A percentile compares a stretch with the other conserved stretches of the same genome.
Conservation (phyloP, 2,329 filamentous ascomycete genomes). For the Chaetoscypha palmicola region DNA sequence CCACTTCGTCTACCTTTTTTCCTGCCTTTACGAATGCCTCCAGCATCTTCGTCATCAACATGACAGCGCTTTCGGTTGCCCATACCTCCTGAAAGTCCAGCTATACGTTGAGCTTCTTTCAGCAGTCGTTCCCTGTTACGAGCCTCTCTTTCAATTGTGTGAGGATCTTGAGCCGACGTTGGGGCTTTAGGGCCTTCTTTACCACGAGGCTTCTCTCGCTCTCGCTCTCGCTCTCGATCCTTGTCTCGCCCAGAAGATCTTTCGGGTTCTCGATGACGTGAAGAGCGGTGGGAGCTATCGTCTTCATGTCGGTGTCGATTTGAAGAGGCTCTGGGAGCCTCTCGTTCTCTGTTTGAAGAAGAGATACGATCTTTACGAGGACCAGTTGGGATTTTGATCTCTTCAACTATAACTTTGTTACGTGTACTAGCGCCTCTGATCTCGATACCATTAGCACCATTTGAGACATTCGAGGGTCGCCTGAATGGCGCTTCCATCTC, state of each 20-base stretch:
- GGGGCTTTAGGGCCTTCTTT: slow-evolving; percentile 32
- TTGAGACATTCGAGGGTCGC: slow-evolving; percentile 18
- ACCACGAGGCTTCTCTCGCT: slow-evolving; percentile 33
- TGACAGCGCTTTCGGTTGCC: slow-evolving; percentile 37
- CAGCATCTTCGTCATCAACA: slow-evolving; percentile 37
- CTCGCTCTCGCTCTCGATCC: slow-evolving; percentile 38
- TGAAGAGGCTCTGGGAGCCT: slow-evolving; percentile 30
- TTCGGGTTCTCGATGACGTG: slow-evolving; percentile 36
- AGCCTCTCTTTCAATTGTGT: slow-evolving; percentile 63
- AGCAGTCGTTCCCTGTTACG: slow-evolving; percentile 58
- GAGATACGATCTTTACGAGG: slow-evolving; percentile 23
- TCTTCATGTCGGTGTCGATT: slow-evolving; percentile 14
- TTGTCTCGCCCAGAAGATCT: slow-evolving; percentile 25
- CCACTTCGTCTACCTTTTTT: slow-evolving; percentile 33
- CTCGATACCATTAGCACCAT: slow-evolving; percentile 23
- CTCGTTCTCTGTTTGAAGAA: slow-evolving; percentile 26
- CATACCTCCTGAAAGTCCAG: slow-evolving; percentile 42
- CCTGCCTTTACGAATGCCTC: slow-evolving; percentile 39
- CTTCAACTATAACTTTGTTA: slow-evolving; percentile 20
- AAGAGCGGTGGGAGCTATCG: slow-evolving; percentile 32
- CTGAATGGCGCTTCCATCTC: slow-evolving; percentile 14
- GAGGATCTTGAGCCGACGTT: slow-evolving; percentile 30
- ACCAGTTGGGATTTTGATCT: slow-evolving; percentile 27
- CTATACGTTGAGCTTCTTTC: slow-evolving; percentile 61
- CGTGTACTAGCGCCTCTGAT: slow-evolving; percentile 29